phyloP scores from a whole-genome alignment of 2,329 filamentous ascomycete species.

The Diaporthe nobilis region DNA sequence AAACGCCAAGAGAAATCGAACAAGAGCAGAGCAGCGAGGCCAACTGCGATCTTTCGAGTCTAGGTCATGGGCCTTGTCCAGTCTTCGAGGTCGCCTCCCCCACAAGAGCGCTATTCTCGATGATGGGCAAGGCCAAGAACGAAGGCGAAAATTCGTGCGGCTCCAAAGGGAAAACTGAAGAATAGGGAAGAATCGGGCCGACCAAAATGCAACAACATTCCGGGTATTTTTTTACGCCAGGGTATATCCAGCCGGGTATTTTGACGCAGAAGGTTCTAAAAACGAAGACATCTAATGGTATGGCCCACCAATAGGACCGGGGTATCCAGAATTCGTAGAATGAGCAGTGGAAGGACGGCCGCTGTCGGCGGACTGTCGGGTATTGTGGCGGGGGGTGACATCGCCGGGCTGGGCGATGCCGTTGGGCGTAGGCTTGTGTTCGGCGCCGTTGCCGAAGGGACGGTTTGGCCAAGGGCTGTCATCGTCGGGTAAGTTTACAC shows the following conservation, averaged over 20 bases:
- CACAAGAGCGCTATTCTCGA: background rate
- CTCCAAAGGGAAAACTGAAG: conserved; percentile 51
- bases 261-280: conserved; percentile 59
- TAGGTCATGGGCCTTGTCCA: conserved; percentile 12
- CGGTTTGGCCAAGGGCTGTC: conserved; percentile 78
- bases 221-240: conserved; percentile 71
- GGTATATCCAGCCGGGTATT: conserved; percentile 77
- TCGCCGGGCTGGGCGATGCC: conserved; percentile 81
- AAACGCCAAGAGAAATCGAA: conserved; percentile 31
- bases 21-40: conserved; percentile 26
- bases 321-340: conserved; percentile 96
- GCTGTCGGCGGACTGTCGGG: conserved; percentile 89
- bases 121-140: conserved; percentile 38
- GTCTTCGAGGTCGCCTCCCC: background rate
- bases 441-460: conserved; percentile 75
- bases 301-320: conserved; percentile 85
- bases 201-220: conserved; percentile 63
- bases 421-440: conserved; percentile 71
- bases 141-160: conserved; percentile 43
- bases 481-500: conserved; percentile 92
- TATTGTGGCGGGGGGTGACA: conserved; percentile 85
- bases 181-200: conserved; percentile 55
- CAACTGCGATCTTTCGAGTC: conserved; percentile 11
- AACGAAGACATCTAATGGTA: conserved; percentile 78
- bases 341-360: conserved; percentile 94